phyloP scores from a whole-genome alignment of 2,329 filamentous ascomycete genomes.

The Diaporthe nobilis region DNA sequence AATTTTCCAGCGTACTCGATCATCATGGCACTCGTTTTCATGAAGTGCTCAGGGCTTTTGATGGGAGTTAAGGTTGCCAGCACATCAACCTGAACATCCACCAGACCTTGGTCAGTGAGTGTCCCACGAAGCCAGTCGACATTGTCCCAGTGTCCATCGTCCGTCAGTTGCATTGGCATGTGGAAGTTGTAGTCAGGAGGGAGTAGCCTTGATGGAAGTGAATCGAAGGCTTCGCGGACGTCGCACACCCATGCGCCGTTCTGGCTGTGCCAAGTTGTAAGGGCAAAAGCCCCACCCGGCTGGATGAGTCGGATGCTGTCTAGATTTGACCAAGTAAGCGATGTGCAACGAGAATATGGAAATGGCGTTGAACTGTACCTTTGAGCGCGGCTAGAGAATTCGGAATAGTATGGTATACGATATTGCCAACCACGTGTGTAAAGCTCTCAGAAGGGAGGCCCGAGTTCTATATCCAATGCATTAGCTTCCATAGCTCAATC shows the following conservation, averaged over 20 bases:
- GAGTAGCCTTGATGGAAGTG: slow-evolving; percentile 57
- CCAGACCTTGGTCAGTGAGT: slow-evolving; percentile 54
- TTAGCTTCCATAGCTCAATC: slow-evolving; percentile 4
- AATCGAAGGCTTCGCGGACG: slow-evolving; percentile 55
- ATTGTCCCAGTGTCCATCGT: slow-evolving; percentile 57
- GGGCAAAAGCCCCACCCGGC: slow-evolving; percentile 56
- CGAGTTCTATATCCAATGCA: slow-evolving; percentile 42
- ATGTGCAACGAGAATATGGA: not conserved
- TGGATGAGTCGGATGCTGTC: slow-evolving; percentile 57
- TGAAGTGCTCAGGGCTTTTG: slow-evolving; percentile 53
- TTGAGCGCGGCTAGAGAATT: slow-evolving; percentile 47
- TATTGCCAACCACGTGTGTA: slow-evolving; percentile 47
- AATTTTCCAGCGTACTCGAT: slow-evolving; percentile 53
- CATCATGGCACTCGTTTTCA: slow-evolving; percentile 56
- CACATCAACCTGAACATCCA: slow-evolving; percentile 54
- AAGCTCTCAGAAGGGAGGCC: slow-evolving; percentile 45
- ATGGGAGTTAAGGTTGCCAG: slow-evolving; percentile 49
- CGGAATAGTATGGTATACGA: slow-evolving; percentile 48
- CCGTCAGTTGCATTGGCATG: slow-evolving; percentile 57
- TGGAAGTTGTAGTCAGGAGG: slow-evolving; percentile 47
- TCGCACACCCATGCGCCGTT: slow-evolving; percentile 55
- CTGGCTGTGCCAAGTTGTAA: slow-evolving; percentile 53
- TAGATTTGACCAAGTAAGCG: not conserved
- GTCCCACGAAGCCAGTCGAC: slow-evolving; percentile 55
- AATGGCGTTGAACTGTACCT: slow-evolving; percentile 41